Conservation (phyloP, 805 yeast genomes). For the Isabelozyma pseudorhagii region DNA sequence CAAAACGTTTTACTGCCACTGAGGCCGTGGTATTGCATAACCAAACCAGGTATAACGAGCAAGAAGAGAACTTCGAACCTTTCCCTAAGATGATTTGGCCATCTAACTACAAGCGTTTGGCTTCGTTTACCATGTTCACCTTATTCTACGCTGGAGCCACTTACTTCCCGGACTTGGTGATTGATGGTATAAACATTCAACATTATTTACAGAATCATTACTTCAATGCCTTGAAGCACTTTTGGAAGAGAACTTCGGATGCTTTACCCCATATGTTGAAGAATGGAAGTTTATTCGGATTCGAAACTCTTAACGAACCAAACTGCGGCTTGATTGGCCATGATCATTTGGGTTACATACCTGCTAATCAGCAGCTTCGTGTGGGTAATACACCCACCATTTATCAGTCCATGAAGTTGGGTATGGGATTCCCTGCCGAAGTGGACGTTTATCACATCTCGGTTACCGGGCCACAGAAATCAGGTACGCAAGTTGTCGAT, state of each 20-base stretch:
- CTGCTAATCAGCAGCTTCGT: conserved; percentile 62
- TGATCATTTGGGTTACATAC: conserved; percentile 50
- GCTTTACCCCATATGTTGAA: conserved; percentile 29
- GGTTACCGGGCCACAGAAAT: conserved; percentile 71
- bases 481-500: conserved; percentile 54
- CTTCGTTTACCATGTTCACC: conserved; percentile 78
- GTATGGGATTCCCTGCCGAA: conserved; percentile 69
- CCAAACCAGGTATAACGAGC: conserved; percentile 31
- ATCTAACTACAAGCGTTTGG: conserved; percentile 76
- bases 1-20: conserved; percentile 63
- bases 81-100: conserved; percentile 93
- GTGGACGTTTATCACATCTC: conserved; percentile 72
- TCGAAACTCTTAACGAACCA: conserved; percentile 87
- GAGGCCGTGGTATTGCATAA: conserved; percentile 83
- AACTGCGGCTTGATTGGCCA: conserved; percentile 70
- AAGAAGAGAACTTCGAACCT: conserved; percentile 32
- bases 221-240: conserved; percentile 44
- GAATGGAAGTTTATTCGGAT: conserved; percentile 61
- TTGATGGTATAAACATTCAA: conserved; percentile 76
- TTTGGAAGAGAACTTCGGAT: conserved; percentile 29
- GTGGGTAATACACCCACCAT: conserved; percentile 84
- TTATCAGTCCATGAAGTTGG: conserved; percentile 68
- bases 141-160: conserved; percentile 75
- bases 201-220: conserved; percentile 68
- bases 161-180: conserved; percentile 71